phyloP scores from a whole-genome alignment of 106 monocot species.

The Narthecium ossifragum region DNA sequence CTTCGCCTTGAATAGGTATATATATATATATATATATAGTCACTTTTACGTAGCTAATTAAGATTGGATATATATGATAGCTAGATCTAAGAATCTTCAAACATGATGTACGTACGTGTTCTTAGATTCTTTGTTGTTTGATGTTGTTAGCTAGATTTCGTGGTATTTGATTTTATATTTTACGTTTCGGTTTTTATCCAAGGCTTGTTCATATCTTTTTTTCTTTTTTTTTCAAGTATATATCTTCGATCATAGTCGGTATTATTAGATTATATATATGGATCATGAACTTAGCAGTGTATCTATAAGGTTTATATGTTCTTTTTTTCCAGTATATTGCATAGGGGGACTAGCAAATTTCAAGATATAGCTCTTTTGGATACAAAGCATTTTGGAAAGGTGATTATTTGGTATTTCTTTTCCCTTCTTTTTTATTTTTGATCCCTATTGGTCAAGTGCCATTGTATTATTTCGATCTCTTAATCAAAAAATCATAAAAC shows the following conservation, averaged over 20 bases:
- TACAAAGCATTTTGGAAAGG: conserved; percentile 84
- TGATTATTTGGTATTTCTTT: background rate
- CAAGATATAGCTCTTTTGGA: conserved; percentile 82
- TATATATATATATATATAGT: too few species aligned
- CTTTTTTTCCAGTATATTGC: conserved; percentile 47
- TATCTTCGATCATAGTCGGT: background rate
- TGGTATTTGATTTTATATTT: too few species aligned
- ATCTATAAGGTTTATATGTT: too few species aligned
- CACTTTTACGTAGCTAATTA: too few species aligned
- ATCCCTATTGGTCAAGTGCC: background rate
- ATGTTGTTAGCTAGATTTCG: too few species aligned
- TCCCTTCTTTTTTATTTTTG: background rate
- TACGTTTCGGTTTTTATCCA: background rate
- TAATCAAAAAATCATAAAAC: background rate
- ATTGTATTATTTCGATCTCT: background rate
- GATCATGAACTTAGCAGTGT: too few species aligned
- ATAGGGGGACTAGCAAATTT: conserved; percentile 51
- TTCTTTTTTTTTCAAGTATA: background rate
- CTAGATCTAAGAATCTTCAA: too few species aligned
- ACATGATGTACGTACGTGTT: too few species aligned
- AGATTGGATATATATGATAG: too few species aligned
- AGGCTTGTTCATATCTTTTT: background rate
- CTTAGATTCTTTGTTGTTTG: too few species aligned
- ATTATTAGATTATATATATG: background rate
- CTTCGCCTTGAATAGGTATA: conserved; percentile 62